Evolutionary conservation across 2,329 filamentous ascomycete genomes (phyloP).

Genomic region (Helotiales sp.): DNA sequence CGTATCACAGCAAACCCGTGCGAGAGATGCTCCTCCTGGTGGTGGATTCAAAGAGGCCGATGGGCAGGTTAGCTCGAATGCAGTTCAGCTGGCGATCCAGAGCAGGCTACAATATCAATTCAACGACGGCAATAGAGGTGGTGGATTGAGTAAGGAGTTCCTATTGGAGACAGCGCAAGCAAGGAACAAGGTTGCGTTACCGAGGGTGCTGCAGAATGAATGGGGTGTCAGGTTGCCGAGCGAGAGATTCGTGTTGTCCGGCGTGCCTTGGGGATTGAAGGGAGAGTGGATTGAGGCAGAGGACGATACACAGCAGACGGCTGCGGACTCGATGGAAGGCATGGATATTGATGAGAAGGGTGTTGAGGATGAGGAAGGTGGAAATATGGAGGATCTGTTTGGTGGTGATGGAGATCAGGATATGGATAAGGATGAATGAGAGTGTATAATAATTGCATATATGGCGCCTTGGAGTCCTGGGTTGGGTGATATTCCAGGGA

Average conservation of each 20-base stretch:
- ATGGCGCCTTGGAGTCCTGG: conserved; percentile 1
- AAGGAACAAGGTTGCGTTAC: conserved; percentile 66
- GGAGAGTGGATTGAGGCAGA: conserved; percentile 57
- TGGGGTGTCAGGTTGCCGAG: conserved; percentile 68
- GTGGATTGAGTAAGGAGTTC: conserved; percentile 70
- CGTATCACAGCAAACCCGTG: conserved; percentile 41
- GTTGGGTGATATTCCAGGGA: background rate
- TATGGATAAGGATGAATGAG: conserved; percentile 45
- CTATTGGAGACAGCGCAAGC: conserved; percentile 72
- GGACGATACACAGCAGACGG: conserved; percentile 39
- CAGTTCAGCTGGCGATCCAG: conserved; percentile 71
- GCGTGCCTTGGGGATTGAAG: conserved; percentile 63
- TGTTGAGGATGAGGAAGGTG: conserved; percentile 41
- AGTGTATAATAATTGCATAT: conserved; percentile 2
- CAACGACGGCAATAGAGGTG: conserved; percentile 49
- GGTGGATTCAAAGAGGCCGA: conserved; percentile 34
- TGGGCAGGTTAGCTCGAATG: conserved; percentile 58
- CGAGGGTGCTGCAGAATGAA: conserved; percentile 61
- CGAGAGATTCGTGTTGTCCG: conserved; percentile 68
- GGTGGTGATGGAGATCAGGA: conserved; percentile 57
- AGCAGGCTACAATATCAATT: conserved; percentile 70
- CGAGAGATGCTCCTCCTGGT: conserved; percentile 33
- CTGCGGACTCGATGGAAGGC: conserved; percentile 9
- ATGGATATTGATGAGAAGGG: conserved; percentile 46
- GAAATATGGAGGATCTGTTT: conserved; percentile 56